Evolutionary conservation across 192 early-diverging fungal genomes (phyloP).

Genomic region (Gryganskiella cystojenkinii): DNA sequence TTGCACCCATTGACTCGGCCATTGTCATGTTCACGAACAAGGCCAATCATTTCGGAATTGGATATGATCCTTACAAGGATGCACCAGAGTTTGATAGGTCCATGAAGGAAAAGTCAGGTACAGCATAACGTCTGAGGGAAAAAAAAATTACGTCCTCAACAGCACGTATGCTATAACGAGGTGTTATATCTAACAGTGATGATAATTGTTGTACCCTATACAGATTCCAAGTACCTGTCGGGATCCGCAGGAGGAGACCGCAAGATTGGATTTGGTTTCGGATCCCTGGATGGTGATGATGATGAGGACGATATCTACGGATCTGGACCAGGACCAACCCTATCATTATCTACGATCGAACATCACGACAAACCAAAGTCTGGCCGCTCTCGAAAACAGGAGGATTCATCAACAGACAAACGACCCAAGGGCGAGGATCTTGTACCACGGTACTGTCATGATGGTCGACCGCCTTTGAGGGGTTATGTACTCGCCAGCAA

Average conservation of each 20-base stretch:
- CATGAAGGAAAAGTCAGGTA: constrained; percentile 20
- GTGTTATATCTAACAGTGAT: background rate
- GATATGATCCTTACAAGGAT: constrained; percentile 73
- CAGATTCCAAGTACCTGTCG: constrained; percentile 39
- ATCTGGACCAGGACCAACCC: constrained; percentile 10
- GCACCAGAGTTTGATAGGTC: constrained; percentile 70
- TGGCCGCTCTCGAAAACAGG: constrained; percentile 50
- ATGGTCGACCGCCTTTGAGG: constrained; percentile 63
- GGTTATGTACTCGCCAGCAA: constrained; percentile 63
- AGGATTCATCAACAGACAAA: no score
- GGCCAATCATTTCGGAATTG: constrained; percentile 70
- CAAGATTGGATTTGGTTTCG: constrained; percentile 66
- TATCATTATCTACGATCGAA: background rate
- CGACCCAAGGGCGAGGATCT: constrained; percentile 2
- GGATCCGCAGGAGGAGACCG: background rate
- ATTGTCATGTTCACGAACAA: constrained; percentile 62
- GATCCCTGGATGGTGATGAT: constrained; percentile 74
- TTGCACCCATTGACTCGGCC: constrained; percentile 76
- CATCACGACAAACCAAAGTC: background rate
- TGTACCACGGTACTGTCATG: constrained; percentile 39
- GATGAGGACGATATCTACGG: constrained; percentile 58
- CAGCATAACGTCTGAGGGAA: no score
- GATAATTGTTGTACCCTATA: background rate
- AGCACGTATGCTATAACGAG: background rate
- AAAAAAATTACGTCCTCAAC: no score